Evolutionary conservation across 352 stramenopile species (phyloP).

Genomic region (Globisporangium abappressorium): DNA sequence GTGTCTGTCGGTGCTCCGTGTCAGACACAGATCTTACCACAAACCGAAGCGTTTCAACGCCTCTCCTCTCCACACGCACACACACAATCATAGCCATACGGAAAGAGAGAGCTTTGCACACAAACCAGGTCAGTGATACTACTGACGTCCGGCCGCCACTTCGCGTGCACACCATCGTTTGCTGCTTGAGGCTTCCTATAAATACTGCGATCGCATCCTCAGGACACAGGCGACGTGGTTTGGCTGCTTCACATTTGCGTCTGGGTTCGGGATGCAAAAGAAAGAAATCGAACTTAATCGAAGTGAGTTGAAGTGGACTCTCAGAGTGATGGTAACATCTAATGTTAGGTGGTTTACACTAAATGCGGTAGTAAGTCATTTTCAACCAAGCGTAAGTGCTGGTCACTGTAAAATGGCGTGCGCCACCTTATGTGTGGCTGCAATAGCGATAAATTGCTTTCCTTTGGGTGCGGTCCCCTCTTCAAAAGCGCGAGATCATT

Average conservation of each 20-base stretch:
- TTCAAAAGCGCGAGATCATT: slow-evolving; percentile 6
- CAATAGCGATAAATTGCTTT: background rate
- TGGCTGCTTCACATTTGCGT: background rate
- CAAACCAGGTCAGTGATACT: background rate
- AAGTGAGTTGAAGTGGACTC: slow-evolving; percentile 4
- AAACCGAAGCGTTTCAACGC: slow-evolving; percentile 10
- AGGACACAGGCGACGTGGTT: background rate
- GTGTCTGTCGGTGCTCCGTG: background rate
- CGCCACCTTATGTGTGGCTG: background rate
- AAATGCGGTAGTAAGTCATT: background rate
- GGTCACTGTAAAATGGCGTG: background rate
- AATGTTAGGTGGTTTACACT: background rate
- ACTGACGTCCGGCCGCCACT: background rate
- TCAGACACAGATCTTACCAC: slow-evolving; percentile 2
- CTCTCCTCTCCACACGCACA: background rate
- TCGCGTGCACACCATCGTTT: background rate
- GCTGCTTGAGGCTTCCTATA: background rate
- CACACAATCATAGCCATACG: background rate
- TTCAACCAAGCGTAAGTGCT: background rate
- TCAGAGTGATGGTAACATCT: slow-evolving; percentile 1
- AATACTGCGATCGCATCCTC: slow-evolving; percentile 2
- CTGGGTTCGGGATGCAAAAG: background rate
- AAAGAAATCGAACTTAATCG: background rate
- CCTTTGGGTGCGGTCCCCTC: background rate
- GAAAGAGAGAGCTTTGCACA: background rate